Base-by-base conservation (phyloP, 2,329 filamentous ascomycete genomes). In the Monosporascus sp. region DNA sequence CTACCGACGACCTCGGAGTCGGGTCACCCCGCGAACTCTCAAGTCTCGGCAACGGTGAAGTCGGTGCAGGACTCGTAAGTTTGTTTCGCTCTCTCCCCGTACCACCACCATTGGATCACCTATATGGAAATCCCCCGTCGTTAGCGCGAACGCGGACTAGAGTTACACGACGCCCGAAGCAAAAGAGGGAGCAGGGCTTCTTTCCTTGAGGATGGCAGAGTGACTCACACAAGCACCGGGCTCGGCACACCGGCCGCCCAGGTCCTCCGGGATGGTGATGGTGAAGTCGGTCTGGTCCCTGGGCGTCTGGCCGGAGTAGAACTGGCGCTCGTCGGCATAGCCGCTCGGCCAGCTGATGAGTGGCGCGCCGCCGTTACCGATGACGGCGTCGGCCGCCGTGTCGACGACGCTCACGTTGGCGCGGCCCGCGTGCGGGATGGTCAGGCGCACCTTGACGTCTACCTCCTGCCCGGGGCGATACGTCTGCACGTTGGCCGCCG, bases 371-470 rank as follows among this genome's bases (percentile, higher is more conserved):
- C 31, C 9, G 3, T 52, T 36, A 20, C 70, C 67, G 47, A 74
- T 60, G 56, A 73, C 62, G n/a, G 63, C 53, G 60, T 74, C 74
- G 55, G 65, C 69, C 46, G 67, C 62, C 17, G 74, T 75, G 53
- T 77, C 73, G 54, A 78, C 74, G 50, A 78, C 67, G 42, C 71
- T 74, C 51, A 78, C 75, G 57, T 79, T 79, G 58, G 75, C 74
- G 50, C 69, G 65, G 54, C 76, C 76, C 49, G 63, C 68, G 65
- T 79, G 76, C 4, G 75, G 73, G 54, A 75, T 74, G 24, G 70
- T 68, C 49, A 79, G 74, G 34, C 66, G 69, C 38, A 78, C 69
- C 37, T 67, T 65, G 49, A 78, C 65, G 60, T 70, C 62, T 50
- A 79, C 67, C 3, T 57, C 65, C 59, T 77, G 63, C n/a, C 75